These are phyloP conservation scores for Botryococcus braunii DNA, from an alignment of 163 green algal species.

Conservation along the genomic window DNA sequence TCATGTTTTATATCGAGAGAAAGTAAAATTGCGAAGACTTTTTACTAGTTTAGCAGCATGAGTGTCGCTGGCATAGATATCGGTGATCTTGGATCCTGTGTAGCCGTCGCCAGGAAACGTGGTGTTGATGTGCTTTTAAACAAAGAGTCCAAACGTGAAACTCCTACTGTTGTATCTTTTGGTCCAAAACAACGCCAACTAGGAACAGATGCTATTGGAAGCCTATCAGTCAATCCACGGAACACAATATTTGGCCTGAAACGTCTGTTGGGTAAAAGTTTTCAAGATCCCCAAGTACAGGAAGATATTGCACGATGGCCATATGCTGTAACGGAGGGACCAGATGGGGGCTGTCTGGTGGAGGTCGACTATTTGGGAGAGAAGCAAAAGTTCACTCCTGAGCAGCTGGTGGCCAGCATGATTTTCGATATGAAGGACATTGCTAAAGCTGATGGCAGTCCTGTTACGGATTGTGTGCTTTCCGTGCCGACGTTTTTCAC, in stretches of 20 bases:
- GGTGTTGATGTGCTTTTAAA: constrained; percentile 96
- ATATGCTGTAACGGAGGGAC: constrained; percentile 55
- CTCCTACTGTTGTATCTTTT: constrained; percentile 85
- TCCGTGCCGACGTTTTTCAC: constrained; percentile 83
- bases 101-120: constrained; percentile 84
- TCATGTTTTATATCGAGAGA: too few relatives aligned
- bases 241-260: constrained; percentile 94
- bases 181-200: constrained; percentile 60
- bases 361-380: constrained; percentile 79
- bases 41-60: too few relatives aligned
- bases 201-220: constrained; percentile 56
- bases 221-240: constrained; percentile 79
- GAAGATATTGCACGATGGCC: constrained; percentile 61
- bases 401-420: constrained; percentile 86
- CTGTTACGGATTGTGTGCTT: constrained; percentile 86
- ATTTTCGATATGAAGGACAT: constrained; percentile 84
- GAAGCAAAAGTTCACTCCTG: constrained; percentile 62
- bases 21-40: too few relatives aligned
- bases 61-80: constrained; percentile 66
- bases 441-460: constrained; percentile 61
- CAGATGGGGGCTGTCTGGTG: constrained; percentile 69
- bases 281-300: constrained; percentile 76
- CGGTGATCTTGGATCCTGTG: constrained; percentile 70
- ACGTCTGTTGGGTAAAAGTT: constrained; percentile 86
- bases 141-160: constrained; percentile 84